Percentiles rank a stretch among this genome's conserved stretches.
Conservation (phyloP, 345 rosid species). For the Eucalyptus curtisii region DNA sequence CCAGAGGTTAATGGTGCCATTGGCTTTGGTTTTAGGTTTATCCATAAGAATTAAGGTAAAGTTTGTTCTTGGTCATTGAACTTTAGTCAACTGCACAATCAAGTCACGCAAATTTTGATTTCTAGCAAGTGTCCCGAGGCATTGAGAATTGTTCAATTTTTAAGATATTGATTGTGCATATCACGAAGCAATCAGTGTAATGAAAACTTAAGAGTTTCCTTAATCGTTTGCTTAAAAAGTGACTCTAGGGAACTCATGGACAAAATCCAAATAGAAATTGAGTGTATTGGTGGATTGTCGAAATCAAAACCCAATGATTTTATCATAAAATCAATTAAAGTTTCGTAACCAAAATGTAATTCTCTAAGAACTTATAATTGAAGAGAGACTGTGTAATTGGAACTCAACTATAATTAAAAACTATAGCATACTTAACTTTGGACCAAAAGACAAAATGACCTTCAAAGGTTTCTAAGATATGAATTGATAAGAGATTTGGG, state of each 20-base stretch:
- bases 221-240: not conserved
- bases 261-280: not conserved
- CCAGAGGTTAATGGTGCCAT: not conserved
- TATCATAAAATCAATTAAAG: not conserved
- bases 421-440: not conserved
- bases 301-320: not conserved
- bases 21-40: not conserved
- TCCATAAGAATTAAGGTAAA: not conserved
- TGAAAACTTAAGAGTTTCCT: not conserved
- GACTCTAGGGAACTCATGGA: not conserved
- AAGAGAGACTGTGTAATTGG: not conserved
- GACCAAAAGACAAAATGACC: not conserved
- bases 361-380: accelerated
- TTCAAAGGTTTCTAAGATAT: not conserved
- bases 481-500: not conserved
- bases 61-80: not conserved
- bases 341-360: not conserved
- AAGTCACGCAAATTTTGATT: not conserved
- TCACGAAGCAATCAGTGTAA: accelerated
- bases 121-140: not conserved
- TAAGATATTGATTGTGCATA: not conserved
- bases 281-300: accelerated
- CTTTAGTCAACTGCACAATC: not conserved
- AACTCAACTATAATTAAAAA: not conserved
- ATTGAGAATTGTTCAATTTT: not conserved